Percentiles rank a stretch among this genome's conserved stretches.
Evolutionary conservation across 768 basidiomycete genomes (phyloP).

Genomic region (Lentinula guzmanii): DNA sequence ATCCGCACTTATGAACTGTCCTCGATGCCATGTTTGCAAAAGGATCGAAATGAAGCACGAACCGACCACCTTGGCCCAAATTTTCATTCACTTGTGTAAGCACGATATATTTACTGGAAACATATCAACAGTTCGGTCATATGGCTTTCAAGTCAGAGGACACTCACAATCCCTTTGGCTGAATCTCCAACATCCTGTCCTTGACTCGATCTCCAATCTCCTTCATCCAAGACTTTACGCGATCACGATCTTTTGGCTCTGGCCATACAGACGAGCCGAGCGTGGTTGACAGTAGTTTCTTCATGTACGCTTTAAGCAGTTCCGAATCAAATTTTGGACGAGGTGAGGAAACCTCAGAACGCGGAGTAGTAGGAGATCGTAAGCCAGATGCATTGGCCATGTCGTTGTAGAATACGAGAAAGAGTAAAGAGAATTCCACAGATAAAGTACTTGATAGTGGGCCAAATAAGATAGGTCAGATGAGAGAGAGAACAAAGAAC

Average conservation of each 20-base stretch:
- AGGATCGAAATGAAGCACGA: slow-evolving; percentile 19
- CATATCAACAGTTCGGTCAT: slow-evolving; percentile 10
- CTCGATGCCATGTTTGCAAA: neutral
- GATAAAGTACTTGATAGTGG: neutral
- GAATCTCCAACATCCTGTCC: slow-evolving; percentile 80
- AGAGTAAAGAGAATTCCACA: neutral
- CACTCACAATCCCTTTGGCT: slow-evolving; percentile 77
- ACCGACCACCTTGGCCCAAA: slow-evolving; percentile 81
- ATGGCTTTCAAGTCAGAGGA: neutral
- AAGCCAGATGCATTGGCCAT: slow-evolving; percentile 33
- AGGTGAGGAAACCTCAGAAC: slow-evolving; percentile 55
- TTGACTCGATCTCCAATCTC: slow-evolving; percentile 83
- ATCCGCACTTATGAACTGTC: slow-evolving; percentile 48
- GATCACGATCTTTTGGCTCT: slow-evolving; percentile 61
- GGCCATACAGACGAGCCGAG: slow-evolving; percentile 64
- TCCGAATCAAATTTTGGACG: slow-evolving; percentile 68
- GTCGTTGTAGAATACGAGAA: neutral
- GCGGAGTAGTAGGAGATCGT: slow-evolving; percentile 57
- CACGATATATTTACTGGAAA: slow-evolving; percentile 76
- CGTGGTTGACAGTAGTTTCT: slow-evolving; percentile 69
- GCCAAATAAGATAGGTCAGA: neutral
- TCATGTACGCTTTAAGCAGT: slow-evolving; percentile 71
- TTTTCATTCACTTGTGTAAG: slow-evolving; percentile 84
- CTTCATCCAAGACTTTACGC: slow-evolving; percentile 70
- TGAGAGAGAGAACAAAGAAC: neutral